Evolutionary conservation across 2,329 filamentous ascomycete species (phyloP).

Genomic region (Teratosphaeria nubilosa): DNA sequence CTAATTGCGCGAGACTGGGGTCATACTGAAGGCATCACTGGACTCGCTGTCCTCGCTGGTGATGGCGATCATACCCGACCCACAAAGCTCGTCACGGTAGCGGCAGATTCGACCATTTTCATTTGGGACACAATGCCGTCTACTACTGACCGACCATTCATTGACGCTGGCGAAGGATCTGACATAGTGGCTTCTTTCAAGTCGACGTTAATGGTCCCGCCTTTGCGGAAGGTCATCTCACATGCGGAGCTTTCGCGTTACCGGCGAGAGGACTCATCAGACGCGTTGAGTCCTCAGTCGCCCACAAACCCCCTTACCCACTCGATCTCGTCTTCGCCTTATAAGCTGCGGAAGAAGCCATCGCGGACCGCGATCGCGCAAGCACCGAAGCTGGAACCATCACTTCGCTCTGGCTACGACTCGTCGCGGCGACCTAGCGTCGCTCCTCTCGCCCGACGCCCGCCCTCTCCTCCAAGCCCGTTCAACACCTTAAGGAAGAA

Average conservation of each 20-base stretch:
- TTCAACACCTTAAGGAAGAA: constrained; percentile 8
- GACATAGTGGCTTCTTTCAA: not conserved
- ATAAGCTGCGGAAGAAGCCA: constrained; percentile 44
- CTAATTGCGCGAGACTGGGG: constrained; percentile 88
- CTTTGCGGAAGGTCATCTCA: constrained; percentile 75
- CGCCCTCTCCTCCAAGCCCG: constrained; percentile 33
- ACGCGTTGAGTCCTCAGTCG: constrained; percentile 23
- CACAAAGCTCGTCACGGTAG: constrained; percentile 34
- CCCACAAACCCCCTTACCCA: constrained; percentile 29
- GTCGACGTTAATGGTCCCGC: constrained; percentile 51
- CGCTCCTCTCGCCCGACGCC: constrained; percentile 21
- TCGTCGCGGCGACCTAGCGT: constrained; percentile 14
- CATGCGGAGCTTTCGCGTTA: constrained; percentile 81
- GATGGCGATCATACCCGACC: not conserved
- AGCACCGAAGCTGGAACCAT: constrained; percentile 34
- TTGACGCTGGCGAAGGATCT: not conserved
- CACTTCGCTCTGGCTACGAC: constrained; percentile 20
- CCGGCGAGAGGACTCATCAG: constrained; percentile 35
- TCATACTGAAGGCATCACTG: constrained; percentile 87
- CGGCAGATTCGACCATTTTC: constrained; percentile 42
- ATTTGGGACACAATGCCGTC: constrained; percentile 31
- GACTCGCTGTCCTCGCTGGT: constrained; percentile 50
- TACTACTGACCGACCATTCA: constrained; percentile 2
- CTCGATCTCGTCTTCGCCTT: constrained; percentile 32
- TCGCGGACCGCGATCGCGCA: constrained; percentile 43